Conservation (phyloP, 306 rosid species). For the Vigna trinervia region DNA sequence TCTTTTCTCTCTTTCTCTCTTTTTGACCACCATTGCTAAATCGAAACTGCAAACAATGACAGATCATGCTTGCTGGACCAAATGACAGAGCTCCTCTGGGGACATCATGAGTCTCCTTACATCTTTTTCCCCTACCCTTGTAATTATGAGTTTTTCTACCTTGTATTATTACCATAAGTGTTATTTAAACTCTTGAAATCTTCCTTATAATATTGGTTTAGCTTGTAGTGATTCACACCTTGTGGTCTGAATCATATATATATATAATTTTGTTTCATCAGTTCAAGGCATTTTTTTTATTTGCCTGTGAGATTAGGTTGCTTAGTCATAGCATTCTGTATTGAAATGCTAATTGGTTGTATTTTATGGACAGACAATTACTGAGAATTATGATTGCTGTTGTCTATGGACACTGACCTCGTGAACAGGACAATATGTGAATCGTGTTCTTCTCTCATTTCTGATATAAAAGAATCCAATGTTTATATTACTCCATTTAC, state of each 20-base stretch:
- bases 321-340: neutral
- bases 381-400: conserved; percentile 35
- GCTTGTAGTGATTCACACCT: conserved; percentile 39
- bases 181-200: conserved; percentile 43
- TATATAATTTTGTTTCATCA: conserved; percentile 32
- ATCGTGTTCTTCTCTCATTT: neutral
- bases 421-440: conserved; percentile 29
- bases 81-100: conserved; percentile 84
- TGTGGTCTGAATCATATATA: conserved; percentile 43
- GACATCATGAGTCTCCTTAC: conserved; percentile 51
- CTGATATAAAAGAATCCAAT: conserved; percentile 31
- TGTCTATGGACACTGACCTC: conserved; percentile 25
- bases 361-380: conserved; percentile 26
- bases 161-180: conserved; percentile 60
- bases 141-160: conserved; percentile 53
- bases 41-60: conserved; percentile 43
- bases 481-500: neutral
- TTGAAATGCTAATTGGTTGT: conserved; percentile 45
- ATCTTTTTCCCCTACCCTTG: conserved; percentile 43
- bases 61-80: conserved; percentile 96
- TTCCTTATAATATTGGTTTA: conserved; percentile 47
- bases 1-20: neutral
- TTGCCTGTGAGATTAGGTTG: conserved; percentile 56
- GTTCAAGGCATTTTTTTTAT: conserved; percentile 58
- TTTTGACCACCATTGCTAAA: conserved; percentile 30